phyloP scores from a whole-genome alignment of 306 rosid species.

The Cicer yamashitae region DNA sequence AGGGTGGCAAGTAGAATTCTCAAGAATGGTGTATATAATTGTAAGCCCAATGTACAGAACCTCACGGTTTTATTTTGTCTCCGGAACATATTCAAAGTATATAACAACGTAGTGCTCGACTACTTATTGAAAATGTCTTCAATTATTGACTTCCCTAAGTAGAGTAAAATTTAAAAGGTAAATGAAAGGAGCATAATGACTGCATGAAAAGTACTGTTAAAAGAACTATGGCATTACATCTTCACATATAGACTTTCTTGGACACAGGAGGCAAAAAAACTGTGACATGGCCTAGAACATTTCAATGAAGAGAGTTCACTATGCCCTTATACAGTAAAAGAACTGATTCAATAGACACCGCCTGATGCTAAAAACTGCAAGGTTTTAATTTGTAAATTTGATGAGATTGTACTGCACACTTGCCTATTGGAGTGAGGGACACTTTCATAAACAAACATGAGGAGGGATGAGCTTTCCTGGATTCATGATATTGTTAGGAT shows the following conservation, averaged over 20 bases:
- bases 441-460: slow-evolving; percentile 76
- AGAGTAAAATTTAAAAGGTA: neutral
- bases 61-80: neutral
- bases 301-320: slow-evolving; percentile 19
- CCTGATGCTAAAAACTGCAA: slow-evolving; percentile 9
- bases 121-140: neutral
- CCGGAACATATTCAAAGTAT: neutral
- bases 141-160: neutral
- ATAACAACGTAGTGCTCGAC: neutral
- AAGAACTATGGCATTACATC: slow-evolving; percentile 15
- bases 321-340: slow-evolving; percentile 20
- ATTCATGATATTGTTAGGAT: slow-evolving; percentile 91
- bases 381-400: slow-evolving; percentile 2
- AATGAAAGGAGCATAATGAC: slow-evolving; percentile 9
- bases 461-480: slow-evolving; percentile 97
- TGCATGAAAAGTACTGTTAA: slow-evolving; percentile 15
- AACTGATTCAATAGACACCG: slow-evolving; percentile 30
- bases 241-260: neutral
- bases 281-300: slow-evolving; percentile 32
- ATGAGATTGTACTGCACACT: slow-evolving; percentile 14
- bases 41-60: neutral
- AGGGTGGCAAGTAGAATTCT: no score
- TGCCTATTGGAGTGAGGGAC: slow-evolving; percentile 26
- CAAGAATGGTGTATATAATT: neutral
- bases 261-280: slow-evolving; percentile 3